Conservation (phyloP, 2,329 filamentous ascomycete genomes). For the Sordariomycetes sp. region DNA sequence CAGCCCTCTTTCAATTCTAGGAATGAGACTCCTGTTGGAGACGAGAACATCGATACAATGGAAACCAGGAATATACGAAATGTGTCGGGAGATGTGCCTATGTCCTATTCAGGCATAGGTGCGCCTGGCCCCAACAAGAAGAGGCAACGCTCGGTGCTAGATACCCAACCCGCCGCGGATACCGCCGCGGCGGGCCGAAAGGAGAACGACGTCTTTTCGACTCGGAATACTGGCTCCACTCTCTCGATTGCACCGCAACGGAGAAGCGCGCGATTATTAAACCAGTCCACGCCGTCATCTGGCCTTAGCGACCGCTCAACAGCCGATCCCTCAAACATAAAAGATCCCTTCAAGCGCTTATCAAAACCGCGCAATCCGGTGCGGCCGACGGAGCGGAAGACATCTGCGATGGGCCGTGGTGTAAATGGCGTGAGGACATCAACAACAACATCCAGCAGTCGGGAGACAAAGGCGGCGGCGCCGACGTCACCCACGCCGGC, state of each 20-base stretch:
- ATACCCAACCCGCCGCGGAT: background rate
- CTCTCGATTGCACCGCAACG: conserved; percentile 6
- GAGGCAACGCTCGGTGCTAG: conserved; percentile 4
- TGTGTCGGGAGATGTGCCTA: conserved; percentile 2
- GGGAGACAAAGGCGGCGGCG: background rate
- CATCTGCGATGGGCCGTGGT: background rate
- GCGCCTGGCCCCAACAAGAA: conserved; percentile 1
- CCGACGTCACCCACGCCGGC: conserved; percentile 1
- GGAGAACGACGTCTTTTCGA: conserved; percentile 6
- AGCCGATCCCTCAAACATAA: background rate
- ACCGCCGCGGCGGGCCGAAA: background rate
- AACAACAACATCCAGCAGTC: background rate
- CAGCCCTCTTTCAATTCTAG: conserved; percentile 2
- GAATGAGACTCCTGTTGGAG: conserved; percentile 2
- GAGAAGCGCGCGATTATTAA: conserved; percentile 8
- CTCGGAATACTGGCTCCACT: conserved; percentile 4
- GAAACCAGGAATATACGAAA: background rate
- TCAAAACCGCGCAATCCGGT: conserved; percentile 1
- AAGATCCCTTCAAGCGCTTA: conserved; percentile 3
- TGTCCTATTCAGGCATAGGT: conserved; percentile 1
- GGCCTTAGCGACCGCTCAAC: conserved; percentile 2
- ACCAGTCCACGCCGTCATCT: conserved; percentile 4
- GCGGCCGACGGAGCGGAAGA: conserved; percentile 2
- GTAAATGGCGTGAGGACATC: conserved; percentile 1
- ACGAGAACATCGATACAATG: conserved; percentile 3